Base-by-base conservation (phyloP, 2,329 filamentous ascomycete species). In the Cordyceps militaris region DNA sequence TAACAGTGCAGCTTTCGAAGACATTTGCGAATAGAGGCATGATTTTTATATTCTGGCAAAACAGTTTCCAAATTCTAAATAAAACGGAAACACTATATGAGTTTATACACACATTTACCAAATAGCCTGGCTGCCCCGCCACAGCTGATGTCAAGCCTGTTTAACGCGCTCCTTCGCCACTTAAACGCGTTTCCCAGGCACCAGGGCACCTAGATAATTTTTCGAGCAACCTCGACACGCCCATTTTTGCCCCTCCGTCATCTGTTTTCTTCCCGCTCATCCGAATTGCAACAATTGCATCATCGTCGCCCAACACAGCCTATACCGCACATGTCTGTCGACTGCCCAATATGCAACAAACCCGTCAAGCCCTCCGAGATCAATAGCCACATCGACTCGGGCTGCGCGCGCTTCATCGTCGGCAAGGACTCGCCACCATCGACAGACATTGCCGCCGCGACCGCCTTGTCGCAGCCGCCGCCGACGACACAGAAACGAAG, bases 361-460 rank as follows among this genome's bases (percentile, higher is more conserved):
- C 76, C 79, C 57, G 89, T 94, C 66, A 86, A 83, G 63, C 75
- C 86, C 63, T 75, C 76, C 67, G 82, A 87, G 63, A 97, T 97
- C 77, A 97, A 97, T 74, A 80, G 80, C 64, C 93, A 97, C 72
- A 84, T 97, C 68, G 94, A 97, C 74, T 93, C 90, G 30, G 82
- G 82, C 62, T 97, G 93, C 75, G 72, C 81, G 60, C 79, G 76
- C 36, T 86, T 86, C 68, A 70, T 94, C 61, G 75, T 87, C 68
- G 82, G 85, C 59, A 67, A 76, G 64, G 64, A 69, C 10, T 67
- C 68, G 28, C 67, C 62, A 48, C 71, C 65, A 64, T 61, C 61
- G 56, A 67, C 52, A 65, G 69, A 53, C 34, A 36, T 59, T 42
- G 64, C 19, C 64, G 64, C 11, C 65, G 66, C 63, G n/a, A 11